These are phyloP conservation scores for Lepiota brunneoincarnata DNA, from an alignment of 768 basidiomycete genomes.

Conservation along the genomic window DNA sequence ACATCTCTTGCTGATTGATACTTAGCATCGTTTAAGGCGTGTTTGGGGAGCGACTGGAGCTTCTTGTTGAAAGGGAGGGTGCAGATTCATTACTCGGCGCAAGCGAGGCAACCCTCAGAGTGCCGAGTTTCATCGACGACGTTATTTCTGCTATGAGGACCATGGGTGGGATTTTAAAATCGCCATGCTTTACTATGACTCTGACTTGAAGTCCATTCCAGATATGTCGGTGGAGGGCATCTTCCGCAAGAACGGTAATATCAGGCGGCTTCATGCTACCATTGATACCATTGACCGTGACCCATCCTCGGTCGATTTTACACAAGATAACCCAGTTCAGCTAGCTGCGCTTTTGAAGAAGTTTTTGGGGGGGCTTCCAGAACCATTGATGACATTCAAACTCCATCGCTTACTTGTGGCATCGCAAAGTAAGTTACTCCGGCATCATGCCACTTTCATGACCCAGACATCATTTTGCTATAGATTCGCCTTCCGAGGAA, in stretches of 20 bases:
- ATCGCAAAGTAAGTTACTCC: slow-evolving; percentile 69
- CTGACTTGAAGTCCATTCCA: slow-evolving; percentile 28
- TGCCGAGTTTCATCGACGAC: slow-evolving; percentile 98
- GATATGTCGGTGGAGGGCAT: slow-evolving; percentile 99
- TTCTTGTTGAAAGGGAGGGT: slow-evolving; percentile 91
- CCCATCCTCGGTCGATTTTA: slow-evolving; percentile 84
- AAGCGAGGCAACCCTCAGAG: slow-evolving; percentile 76
- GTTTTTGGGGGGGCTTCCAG: slow-evolving; percentile 93
- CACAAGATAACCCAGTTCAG: slow-evolving; percentile 95
- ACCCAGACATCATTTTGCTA: slow-evolving; percentile 13
- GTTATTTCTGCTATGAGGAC: slow-evolving; percentile 98
- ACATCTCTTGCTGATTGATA: not conserved
- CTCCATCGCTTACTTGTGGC: slow-evolving; percentile 86
- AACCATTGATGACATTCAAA: slow-evolving; percentile 94
- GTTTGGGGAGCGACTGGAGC: slow-evolving; percentile 90
- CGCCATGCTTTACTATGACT: not conserved
- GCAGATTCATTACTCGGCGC: slow-evolving; percentile 94
- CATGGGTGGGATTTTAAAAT: slow-evolving; percentile 68
- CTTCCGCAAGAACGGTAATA: slow-evolving; percentile 98
- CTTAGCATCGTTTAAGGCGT: slow-evolving; percentile 55
- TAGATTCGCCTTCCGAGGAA: slow-evolving; percentile 69
- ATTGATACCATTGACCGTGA: slow-evolving; percentile 95
- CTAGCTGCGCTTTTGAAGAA: slow-evolving; percentile 96
- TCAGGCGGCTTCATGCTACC: slow-evolving; percentile 86
- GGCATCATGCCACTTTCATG: not conserved